phyloP scores from a whole-genome alignment of 2,329 filamentous ascomycete species.

The Colletotrichum liaoningense region DNA sequence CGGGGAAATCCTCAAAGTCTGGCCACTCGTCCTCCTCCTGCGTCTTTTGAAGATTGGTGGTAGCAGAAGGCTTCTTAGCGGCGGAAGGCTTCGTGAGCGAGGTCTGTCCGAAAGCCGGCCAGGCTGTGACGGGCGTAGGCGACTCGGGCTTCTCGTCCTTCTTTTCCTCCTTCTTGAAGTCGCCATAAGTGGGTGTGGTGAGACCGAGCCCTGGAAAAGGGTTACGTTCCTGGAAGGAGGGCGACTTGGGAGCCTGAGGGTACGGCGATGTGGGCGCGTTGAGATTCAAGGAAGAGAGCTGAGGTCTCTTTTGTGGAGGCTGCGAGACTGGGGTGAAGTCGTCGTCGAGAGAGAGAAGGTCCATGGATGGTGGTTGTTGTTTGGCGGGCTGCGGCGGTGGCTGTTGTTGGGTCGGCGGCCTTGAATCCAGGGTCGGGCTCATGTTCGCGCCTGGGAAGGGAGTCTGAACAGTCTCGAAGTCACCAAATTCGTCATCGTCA shows the following conservation, averaged over 20 bases:
- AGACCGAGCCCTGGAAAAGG: slow-evolving; percentile 62
- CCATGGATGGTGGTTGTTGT: slow-evolving; percentile 46
- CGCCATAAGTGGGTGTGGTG: slow-evolving; percentile 52
- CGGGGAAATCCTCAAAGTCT: slow-evolving; percentile 60
- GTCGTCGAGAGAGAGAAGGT: slow-evolving; percentile 54
- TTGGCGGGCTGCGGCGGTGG: slow-evolving; percentile 16
- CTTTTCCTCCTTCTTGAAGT: slow-evolving; percentile 47
- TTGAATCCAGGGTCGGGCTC: slow-evolving; percentile 27
- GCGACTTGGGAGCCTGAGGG: slow-evolving; percentile 61
- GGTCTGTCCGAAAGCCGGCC: slow-evolving; percentile 52
- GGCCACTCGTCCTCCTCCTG: slow-evolving; percentile 60
- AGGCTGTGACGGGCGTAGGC: slow-evolving; percentile 56
- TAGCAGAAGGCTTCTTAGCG: slow-evolving; percentile 25
- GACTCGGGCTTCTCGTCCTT: slow-evolving; percentile 48
- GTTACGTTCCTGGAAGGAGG: slow-evolving; percentile 65
- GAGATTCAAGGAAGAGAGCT: slow-evolving; percentile 49
- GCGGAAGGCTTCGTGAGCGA: slow-evolving; percentile 4
- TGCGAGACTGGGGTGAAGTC: slow-evolving; percentile 39
- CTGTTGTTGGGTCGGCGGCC: slow-evolving; percentile 38
- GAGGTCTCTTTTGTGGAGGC: slow-evolving; percentile 41
- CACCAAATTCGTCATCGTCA: slow-evolving; percentile 69
- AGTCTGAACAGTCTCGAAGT: slow-evolving; percentile 63
- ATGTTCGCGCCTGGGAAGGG: slow-evolving; percentile 22
- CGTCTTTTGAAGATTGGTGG: slow-evolving; percentile 28
- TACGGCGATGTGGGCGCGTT: slow-evolving; percentile 49